Evolutionary conservation across 208 protist species (phyloP).

Genomic region (Wallacemonas sp.): DNA sequence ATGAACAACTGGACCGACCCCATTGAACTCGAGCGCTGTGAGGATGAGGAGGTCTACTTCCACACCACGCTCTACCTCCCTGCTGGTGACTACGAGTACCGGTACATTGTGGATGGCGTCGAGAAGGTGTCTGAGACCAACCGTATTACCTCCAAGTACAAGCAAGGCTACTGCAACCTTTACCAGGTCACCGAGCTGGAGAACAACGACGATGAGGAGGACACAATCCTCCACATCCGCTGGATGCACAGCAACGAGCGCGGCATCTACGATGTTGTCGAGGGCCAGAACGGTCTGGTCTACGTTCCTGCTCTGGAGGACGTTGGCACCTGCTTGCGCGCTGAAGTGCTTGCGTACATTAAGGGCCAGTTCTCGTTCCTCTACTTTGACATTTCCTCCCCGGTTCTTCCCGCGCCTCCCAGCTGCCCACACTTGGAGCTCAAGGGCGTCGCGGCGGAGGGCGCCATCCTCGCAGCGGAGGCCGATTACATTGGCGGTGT

Average conservation of each 20-base stretch:
- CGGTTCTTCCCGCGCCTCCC: conserved; percentile 73
- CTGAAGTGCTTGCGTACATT: conserved; percentile 90
- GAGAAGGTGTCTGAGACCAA: conserved; percentile 87
- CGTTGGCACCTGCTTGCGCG: conserved; percentile 84
- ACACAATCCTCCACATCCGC: conserved; percentile 91
- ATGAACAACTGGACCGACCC: conserved; percentile 93
- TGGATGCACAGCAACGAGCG: conserved; percentile 84
- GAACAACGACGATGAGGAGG: conserved; percentile 64
- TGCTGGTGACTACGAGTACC: conserved; percentile 91
- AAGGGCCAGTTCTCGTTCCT: conserved; percentile 87
- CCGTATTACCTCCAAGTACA: conserved; percentile 83
- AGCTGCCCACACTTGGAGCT: conserved; percentile 82
- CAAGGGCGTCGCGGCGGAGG: conserved; percentile 76
- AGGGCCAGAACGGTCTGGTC: conserved; percentile 79
- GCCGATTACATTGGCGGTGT: conserved; percentile 88
- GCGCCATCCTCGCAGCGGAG: conserved; percentile 70
- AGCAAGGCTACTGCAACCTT: conserved; percentile 86
- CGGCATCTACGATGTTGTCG: conserved; percentile 85
- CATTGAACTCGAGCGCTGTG: conserved; percentile 86
- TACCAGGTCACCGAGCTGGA: conserved; percentile 80
- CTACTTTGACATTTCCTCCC: conserved; percentile 90
- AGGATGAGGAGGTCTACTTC: conserved; percentile 83
- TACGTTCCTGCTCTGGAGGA: conserved; percentile 80
- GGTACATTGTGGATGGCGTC: conserved; percentile 92
- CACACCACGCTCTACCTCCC: conserved; percentile 92